Evolutionary conservation across 495 filamentous ascomycete species (phyloP).

Genomic region (Pyrenula massariospora): DNA sequence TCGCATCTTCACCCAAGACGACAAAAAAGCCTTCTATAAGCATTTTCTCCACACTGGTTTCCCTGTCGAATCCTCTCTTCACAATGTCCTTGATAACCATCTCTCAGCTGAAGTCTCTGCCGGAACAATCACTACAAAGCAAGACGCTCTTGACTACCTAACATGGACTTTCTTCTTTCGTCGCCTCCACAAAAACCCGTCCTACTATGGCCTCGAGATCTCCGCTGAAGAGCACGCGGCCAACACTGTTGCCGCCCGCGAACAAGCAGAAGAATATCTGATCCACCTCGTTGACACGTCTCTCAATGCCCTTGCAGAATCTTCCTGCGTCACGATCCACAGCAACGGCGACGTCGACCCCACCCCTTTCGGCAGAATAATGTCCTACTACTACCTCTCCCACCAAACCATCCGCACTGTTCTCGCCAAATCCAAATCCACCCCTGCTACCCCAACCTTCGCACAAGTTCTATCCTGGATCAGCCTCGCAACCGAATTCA

Average conservation of each 20-base stretch:
- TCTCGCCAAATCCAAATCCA: constrained; percentile 53
- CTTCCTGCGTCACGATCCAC: constrained; percentile 66
- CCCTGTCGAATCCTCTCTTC: constrained; percentile 89
- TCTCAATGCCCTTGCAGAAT: constrained; percentile 65
- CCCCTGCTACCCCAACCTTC: constrained; percentile 53
- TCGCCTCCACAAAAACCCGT: constrained; percentile 93
- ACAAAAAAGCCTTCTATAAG: constrained; percentile 99
- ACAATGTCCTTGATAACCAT: constrained; percentile 96
- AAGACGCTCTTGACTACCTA: constrained; percentile 94
- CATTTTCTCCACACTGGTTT: constrained; percentile 98
- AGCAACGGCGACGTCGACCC: constrained; percentile 84
- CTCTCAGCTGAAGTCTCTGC: constrained; percentile 90
- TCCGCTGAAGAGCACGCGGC: constrained; percentile 71
- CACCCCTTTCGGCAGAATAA: constrained; percentile 89
- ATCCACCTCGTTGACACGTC: constrained; percentile 81
- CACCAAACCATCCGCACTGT: constrained; percentile 89
- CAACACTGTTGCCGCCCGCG: constrained; percentile 73
- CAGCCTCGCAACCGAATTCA: constrained; percentile 87
- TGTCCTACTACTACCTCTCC: constrained; percentile 98
- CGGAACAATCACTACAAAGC: constrained; percentile 82
- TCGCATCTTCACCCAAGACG: constrained; percentile 90
- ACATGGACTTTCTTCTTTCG: constrained; percentile 99
- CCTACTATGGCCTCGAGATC: constrained; percentile 94
- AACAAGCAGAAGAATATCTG: constrained; percentile 83
- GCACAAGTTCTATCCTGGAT: constrained; percentile 87